Evolutionary conservation across 768 basidiomycete genomes (phyloP).

Genomic region (Symmetrospora coprosmae): DNA sequence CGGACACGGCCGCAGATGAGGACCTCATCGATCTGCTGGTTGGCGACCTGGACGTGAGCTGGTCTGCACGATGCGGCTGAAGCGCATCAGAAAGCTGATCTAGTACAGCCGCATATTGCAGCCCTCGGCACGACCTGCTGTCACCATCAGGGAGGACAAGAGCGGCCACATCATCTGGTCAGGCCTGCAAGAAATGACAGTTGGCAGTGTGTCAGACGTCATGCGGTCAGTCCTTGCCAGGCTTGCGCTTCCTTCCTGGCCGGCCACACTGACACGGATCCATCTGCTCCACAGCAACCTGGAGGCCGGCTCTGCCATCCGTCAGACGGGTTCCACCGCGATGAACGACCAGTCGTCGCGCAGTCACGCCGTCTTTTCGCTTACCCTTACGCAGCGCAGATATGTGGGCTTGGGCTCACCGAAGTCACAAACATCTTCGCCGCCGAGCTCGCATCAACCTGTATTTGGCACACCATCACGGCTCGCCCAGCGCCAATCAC

Average conservation of each 20-base stretch:
- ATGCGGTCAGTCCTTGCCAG: slow-evolving; percentile 56
- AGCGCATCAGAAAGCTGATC: too few relatives aligned
- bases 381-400: slow-evolving; percentile 83
- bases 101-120: too few relatives aligned
- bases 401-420: slow-evolving; percentile 56
- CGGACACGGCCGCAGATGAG: slow-evolving; percentile 45
- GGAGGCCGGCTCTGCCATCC: slow-evolving; percentile 71
- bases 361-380: slow-evolving; percentile 96
- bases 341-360: slow-evolving; percentile 98
- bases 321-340: slow-evolving; percentile 90
- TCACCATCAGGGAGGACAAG: slow-evolving; percentile 93
- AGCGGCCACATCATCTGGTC: slow-evolving; percentile 95
- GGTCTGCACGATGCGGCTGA: too few relatives aligned
- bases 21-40: slow-evolving; percentile 89
- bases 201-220: slow-evolving; percentile 70
- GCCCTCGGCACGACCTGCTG: slow-evolving; percentile 49
- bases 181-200: slow-evolving; percentile 78
- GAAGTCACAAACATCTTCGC: slow-evolving; percentile 26
- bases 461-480: background rate
- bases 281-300: slow-evolving; percentile 50
- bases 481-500: background rate
- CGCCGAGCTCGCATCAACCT: background rate
- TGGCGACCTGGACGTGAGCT: slow-evolving; percentile 43
- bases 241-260: background rate
- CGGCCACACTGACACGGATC: background rate